Evolutionary conservation across 129 eudicot genomes (phyloP).

Genomic region (Pittosporum tobira): DNA sequence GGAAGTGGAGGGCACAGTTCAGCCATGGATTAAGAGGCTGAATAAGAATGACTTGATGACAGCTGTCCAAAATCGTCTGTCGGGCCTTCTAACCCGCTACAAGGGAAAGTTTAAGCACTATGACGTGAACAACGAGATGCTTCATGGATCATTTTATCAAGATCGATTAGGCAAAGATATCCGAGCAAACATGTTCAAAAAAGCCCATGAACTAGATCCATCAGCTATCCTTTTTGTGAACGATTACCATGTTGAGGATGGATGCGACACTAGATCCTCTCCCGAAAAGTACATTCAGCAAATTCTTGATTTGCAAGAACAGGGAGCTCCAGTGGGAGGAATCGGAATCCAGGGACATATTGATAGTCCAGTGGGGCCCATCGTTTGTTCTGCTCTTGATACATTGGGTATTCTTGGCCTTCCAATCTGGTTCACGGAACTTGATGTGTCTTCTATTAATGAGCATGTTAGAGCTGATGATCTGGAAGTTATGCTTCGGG

Average conservation of each 20-base stretch:
- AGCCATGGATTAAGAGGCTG: constrained; percentile 59
- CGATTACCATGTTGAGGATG: constrained; percentile 83
- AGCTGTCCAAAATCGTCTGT: constrained; percentile 64
- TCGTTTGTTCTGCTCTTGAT: constrained; percentile 67
- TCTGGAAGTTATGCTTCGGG: constrained; percentile 82
- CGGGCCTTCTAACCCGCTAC: constrained; percentile 68
- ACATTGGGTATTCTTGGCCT: constrained; percentile 66
- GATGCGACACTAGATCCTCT: constrained; percentile 54
- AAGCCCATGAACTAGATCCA: constrained; percentile 63
- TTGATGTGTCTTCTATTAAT: constrained; percentile 68
- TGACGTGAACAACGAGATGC: constrained; percentile 93
- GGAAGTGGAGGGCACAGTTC: constrained; percentile 76
- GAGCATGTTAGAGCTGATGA: constrained; percentile 83
- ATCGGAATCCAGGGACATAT: constrained; percentile 88
- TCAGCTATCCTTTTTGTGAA: constrained; percentile 64
- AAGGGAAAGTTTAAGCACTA: constrained; percentile 84
- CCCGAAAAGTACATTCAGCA: constrained; percentile 74
- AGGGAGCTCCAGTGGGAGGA: constrained; percentile 91
- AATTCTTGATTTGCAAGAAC: constrained; percentile 61
- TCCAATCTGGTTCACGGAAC: constrained; percentile 93
- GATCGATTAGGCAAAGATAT: constrained; percentile 57
- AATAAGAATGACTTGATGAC: constrained; percentile 40
- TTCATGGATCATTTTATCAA: constrained; percentile 77
- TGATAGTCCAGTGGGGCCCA: constrained; percentile 70
- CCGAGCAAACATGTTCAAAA: constrained; percentile 71